Evolutionary conservation across 2,329 filamentous ascomycete genomes (phyloP).

Genomic region (Stagonosporopsis chrysanthemi): DNA sequence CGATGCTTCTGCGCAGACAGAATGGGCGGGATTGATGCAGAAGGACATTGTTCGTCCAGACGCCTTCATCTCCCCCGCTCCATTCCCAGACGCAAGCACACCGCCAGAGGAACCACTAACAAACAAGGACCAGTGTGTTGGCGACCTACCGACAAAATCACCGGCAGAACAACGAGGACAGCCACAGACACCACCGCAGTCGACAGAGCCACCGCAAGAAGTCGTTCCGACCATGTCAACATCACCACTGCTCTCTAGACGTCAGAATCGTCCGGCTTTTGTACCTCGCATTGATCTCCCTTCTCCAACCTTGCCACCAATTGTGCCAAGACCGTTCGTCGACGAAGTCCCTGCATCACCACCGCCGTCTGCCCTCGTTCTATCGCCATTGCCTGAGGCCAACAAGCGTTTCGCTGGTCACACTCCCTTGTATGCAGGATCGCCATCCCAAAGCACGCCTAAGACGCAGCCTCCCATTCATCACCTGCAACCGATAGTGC

Average conservation of each 20-base stretch:
- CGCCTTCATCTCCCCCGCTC: constrained; percentile 29
- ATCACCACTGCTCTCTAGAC: constrained; percentile 33
- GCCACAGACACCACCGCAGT: constrained; percentile 12
- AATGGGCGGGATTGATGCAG: constrained; percentile 42
- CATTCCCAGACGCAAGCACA: constrained; percentile 33
- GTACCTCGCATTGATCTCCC: constrained; percentile 39
- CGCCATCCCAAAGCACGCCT: constrained; percentile 6
- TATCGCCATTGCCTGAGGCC: constrained; percentile 46
- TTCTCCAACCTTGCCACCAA: not conserved
- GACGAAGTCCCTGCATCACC: constrained; percentile 43
- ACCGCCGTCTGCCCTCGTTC: constrained; percentile 36
- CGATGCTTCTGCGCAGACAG: constrained; percentile 41
- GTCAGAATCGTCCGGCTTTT: constrained; percentile 32
- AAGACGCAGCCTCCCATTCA: constrained; percentile 18
- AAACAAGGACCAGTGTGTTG: constrained; percentile 30
- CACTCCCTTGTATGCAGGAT: constrained; percentile 41
- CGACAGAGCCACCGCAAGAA: not conserved
- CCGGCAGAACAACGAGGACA: constrained; percentile 7
- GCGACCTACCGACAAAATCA: constrained; percentile 16
- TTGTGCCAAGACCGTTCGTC: constrained; percentile 17
- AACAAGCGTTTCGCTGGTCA: constrained; percentile 49
- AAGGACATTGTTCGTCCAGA: constrained; percentile 36
- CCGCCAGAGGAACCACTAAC: constrained; percentile 43
- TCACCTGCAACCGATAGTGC: constrained; percentile 1
- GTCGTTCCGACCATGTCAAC: constrained; percentile 12